phyloP scores from a whole-genome alignment of 2,329 filamentous ascomycete species.

The Fusarium chuoi region DNA sequence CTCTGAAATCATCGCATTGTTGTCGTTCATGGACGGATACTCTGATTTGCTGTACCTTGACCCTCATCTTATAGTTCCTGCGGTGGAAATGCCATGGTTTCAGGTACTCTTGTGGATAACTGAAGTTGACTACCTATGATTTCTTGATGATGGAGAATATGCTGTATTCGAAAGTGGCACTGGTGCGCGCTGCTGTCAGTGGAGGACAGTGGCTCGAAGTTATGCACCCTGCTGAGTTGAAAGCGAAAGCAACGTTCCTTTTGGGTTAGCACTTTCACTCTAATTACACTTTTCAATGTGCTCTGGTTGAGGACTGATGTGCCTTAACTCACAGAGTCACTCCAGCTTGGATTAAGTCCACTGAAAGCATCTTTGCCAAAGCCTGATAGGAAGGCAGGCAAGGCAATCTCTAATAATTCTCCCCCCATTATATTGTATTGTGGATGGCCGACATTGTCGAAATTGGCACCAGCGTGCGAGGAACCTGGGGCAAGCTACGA shows the following conservation, averaged over 20 bases:
- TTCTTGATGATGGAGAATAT: not conserved
- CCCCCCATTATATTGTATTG: rapidly evolving
- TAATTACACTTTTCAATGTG: too few relatives aligned
- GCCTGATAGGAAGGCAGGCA: not conserved
- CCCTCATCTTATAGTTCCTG: too few relatives aligned
- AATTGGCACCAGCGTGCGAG: not conserved
- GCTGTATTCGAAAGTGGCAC: rapidly evolving
- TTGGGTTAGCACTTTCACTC: too few relatives aligned
- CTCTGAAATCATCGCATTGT: too few relatives aligned
- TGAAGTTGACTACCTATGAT: too few relatives aligned
- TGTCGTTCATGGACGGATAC: too few relatives aligned
- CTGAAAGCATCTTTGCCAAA: not conserved
- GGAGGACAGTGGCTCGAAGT: not conserved
- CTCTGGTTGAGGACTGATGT: too few relatives aligned
- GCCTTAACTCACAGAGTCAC: too few relatives aligned
- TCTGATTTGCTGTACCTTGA: too few relatives aligned
- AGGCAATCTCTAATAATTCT: rapidly evolving
- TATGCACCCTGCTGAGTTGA: not conserved
- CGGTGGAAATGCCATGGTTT: too few relatives aligned
- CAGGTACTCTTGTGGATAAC: too few relatives aligned
- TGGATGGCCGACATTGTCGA: not conserved
- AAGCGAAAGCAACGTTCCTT: not conserved
- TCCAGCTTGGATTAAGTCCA: too few relatives aligned
- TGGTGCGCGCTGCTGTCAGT: rapidly evolving
- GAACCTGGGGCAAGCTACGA: not conserved